phyloP scores from a whole-genome alignment of 768 basidiomycete genomes.

The Leccinum subtestaceum region DNA sequence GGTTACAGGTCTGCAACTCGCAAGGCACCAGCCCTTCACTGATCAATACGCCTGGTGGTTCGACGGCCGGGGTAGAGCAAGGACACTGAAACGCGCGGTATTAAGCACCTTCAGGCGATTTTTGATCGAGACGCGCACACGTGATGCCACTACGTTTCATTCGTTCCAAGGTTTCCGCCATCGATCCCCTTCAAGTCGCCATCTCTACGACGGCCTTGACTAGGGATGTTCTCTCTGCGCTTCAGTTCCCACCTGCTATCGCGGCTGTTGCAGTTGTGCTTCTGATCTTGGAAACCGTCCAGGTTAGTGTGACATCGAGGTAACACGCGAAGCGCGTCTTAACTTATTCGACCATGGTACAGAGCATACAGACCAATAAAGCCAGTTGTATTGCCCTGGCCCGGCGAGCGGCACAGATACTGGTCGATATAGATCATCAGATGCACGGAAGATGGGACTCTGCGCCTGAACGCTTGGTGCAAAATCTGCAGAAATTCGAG shows the following conservation, averaged over 20 bases:
- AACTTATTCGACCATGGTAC: neutral
- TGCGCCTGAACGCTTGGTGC: constrained; percentile 39
- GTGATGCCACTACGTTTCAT: constrained; percentile 31
- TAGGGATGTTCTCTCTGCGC: constrained; percentile 32
- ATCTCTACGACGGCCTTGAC: constrained; percentile 30
- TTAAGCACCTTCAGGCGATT: no score
- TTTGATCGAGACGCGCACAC: no score
- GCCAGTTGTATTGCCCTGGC: constrained; percentile 39
- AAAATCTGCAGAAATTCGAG: constrained; percentile 42
- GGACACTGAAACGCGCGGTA: neutral
- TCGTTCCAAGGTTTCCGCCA: constrained; percentile 25
- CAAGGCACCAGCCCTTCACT: neutral
- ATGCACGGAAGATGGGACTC: constrained; percentile 44
- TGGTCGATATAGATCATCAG: constrained; percentile 43
- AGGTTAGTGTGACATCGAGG: constrained; percentile 29
- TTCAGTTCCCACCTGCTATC: constrained; percentile 43
- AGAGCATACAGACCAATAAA: constrained; percentile 38
- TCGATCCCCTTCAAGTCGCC: constrained; percentile 31
- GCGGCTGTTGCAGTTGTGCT: constrained; percentile 41
- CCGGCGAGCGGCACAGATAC: constrained; percentile 39
- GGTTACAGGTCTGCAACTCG: neutral
- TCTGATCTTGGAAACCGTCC: constrained; percentile 44
- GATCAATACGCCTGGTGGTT: neutral
- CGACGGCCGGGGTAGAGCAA: neutral
- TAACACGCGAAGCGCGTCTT: neutral